Evolutionary conservation across 2,329 filamentous ascomycete genomes (phyloP).

Genomic region (Fusarium longipes): DNA sequence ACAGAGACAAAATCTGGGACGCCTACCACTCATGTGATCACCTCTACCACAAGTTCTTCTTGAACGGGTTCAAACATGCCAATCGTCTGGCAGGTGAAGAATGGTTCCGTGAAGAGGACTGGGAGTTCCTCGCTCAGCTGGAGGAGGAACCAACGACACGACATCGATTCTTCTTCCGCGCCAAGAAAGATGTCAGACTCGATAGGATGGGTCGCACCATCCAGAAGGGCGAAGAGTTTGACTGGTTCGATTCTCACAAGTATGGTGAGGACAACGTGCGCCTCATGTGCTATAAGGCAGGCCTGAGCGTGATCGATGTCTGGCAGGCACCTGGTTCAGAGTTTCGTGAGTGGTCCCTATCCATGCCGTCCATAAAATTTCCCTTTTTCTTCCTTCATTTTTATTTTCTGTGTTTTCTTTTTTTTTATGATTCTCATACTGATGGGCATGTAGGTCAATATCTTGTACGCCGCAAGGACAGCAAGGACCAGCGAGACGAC

Average conservation of each 20-base stretch:
- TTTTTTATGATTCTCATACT: conserved; percentile 32
- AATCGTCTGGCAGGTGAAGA: conserved; percentile 52
- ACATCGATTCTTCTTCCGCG: conserved; percentile 55
- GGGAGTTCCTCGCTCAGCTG: conserved; percentile 53
- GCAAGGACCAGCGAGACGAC: conserved; percentile 50
- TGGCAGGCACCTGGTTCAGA: conserved; percentile 54
- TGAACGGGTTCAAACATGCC: conserved; percentile 54
- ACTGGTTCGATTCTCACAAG: conserved; percentile 60
- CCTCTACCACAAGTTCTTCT: conserved; percentile 53
- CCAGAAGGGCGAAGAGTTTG: conserved; percentile 51
- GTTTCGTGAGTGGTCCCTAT: conserved; percentile 49
- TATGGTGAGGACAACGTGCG: conserved; percentile 52
- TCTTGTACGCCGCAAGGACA: conserved; percentile 50
- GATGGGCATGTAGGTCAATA: conserved; percentile 51
- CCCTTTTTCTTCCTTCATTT: neutral
- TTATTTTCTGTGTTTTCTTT: neutral
- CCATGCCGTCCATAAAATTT: neutral
- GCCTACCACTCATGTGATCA: conserved; percentile 54
- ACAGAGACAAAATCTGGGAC: conserved; percentile 54
- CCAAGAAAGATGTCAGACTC: conserved; percentile 50
- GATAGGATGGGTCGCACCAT: conserved; percentile 44
- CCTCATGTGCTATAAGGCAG: conserved; percentile 55
- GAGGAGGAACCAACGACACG: conserved; percentile 53
- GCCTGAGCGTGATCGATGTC: conserved; percentile 51
- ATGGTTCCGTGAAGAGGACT: conserved; percentile 53